Evolutionary conservation across 2,329 filamentous ascomycete genomes (phyloP), one percentile per base, ranked within the genome.

Genomic region (Diaporthe sp.): DNA sequence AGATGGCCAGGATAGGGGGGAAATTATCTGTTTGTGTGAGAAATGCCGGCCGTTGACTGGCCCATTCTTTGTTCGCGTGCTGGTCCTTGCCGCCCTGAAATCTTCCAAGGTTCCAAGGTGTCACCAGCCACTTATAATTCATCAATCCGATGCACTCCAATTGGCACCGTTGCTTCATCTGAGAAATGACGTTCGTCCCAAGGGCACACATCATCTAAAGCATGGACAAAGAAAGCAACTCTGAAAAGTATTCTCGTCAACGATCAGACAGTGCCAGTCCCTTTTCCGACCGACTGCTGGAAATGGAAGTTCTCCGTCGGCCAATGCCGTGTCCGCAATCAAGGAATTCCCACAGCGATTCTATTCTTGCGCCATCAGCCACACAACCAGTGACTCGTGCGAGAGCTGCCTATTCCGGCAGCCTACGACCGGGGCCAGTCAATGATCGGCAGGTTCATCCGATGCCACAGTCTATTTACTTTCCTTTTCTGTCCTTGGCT

Each of bases 371-470:
- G 17, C 61, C 61, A 52, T 67, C 61, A 67, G 42, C 42, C 60
- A 50, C 60, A n/a, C 4, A 25, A 25, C 28, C 61, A 67, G 33
- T 28, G 30, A 67, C 61, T 67, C 64, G 64, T 67, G 64, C 64
- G 64, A 67, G 64, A 67, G 64, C 64, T 67, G 64, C 64, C 64
- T 67, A 52, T 67, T 52, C 64, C 15, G 64, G 64, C 64, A 67
- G 64, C 19, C 45, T 25, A 52, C 30, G 9, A 12, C 64, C 64
- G 64, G 22, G 2, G 45, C 64, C 64, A 52, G 15, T 35, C 64
- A 13, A 25, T 38, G 22, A 19, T 54, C 30, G 64, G 64, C 30
- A 22, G 19, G 45, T 19, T 38, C 22, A 45, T 52, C 61, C 61
- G 45, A 52, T 38, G 9, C 25, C 30, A 38, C 19, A 9, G 12